phyloP scores from a whole-genome alignment of 1,284 basidiomycete species.

The Ceratobasidium sp. region DNA sequence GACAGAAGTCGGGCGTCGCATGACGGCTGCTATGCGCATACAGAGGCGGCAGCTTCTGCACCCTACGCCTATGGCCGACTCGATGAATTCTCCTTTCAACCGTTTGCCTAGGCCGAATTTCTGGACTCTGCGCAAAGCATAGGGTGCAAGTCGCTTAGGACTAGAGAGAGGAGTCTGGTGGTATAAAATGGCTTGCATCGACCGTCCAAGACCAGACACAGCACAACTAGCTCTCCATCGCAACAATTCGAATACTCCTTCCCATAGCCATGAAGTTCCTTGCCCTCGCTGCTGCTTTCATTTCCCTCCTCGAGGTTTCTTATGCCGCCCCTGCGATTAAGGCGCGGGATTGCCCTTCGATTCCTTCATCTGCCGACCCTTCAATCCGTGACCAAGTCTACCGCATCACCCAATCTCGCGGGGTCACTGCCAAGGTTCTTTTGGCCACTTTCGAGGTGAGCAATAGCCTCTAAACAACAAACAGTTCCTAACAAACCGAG shows the following conservation, averaged over 20 bases:
- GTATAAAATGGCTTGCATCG: conserved; percentile 3
- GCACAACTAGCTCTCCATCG: not conserved
- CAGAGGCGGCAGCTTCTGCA: conserved; percentile 22
- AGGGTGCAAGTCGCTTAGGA: not conserved
- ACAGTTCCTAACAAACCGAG: not conserved
- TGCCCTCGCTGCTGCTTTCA: not conserved
- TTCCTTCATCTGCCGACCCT: conserved; percentile 18
- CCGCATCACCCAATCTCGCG: conserved; percentile 30
- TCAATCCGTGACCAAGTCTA: conserved; percentile 27
- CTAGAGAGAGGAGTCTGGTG: not conserved
- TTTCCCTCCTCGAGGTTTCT: conserved; percentile 22
- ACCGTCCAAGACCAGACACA: not conserved
- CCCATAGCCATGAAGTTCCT: conserved; percentile 19
- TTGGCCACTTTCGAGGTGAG: conserved; percentile 27
- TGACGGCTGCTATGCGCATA: conserved; percentile 7
- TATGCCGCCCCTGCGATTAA: conserved; percentile 20
- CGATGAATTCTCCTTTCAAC: not conserved
- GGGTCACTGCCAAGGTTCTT: conserved; percentile 29
- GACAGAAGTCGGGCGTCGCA: not conserved
- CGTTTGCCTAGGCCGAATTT: not conserved
- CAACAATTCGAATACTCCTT: not conserved
- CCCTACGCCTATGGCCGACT: not conserved
- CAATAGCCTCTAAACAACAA: not conserved
- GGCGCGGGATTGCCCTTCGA: conserved; percentile 28
- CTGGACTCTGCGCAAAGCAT: no score